Conservation (phyloP, 768 basidiomycete genomes). For the Chlorophyllum brunneum region DNA sequence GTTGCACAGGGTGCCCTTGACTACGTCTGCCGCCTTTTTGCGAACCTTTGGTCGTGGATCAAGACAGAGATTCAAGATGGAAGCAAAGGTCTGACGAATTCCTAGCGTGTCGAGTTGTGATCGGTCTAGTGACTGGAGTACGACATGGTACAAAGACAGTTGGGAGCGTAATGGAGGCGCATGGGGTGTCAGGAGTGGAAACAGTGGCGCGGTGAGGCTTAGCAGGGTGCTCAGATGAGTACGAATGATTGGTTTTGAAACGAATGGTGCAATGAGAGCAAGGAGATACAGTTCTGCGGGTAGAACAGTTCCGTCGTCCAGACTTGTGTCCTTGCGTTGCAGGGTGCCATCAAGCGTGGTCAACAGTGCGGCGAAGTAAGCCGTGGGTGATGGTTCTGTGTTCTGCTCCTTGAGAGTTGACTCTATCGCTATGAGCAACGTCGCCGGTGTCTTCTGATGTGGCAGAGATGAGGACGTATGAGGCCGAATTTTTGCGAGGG, state of each 20-base stretch:
- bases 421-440: slow-evolving; percentile 82
- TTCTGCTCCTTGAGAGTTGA: slow-evolving; percentile 68
- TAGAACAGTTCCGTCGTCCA: slow-evolving; percentile 68
- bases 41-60: slow-evolving; percentile 95
- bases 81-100: slow-evolving; percentile 80
- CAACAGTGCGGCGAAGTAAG: slow-evolving; percentile 91
- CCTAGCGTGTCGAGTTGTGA: slow-evolving; percentile 63
- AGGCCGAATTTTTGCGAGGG: slow-evolving; percentile 81
- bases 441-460: slow-evolving; percentile 88
- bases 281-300: slow-evolving; percentile 85
- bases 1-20: slow-evolving; percentile 69
- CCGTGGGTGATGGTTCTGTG: slow-evolving; percentile 70
- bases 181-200: slow-evolving; percentile 57
- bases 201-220: slow-evolving; percentile 73
- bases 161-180: slow-evolving; percentile 87
- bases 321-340: slow-evolving; percentile 48
- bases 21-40: slow-evolving; percentile 82
- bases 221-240: slow-evolving; percentile 70
- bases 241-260: slow-evolving; percentile 76
- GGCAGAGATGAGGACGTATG: slow-evolving; percentile 77
- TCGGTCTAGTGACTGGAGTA: slow-evolving; percentile 70
- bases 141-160: slow-evolving; percentile 64
- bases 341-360: slow-evolving; percentile 80
- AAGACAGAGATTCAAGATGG: slow-evolving; percentile 75
- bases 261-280: slow-evolving; percentile 72